Base-by-base conservation (phyloP, 257 asterid genomes). In the Mitragyna speciosa region DNA sequence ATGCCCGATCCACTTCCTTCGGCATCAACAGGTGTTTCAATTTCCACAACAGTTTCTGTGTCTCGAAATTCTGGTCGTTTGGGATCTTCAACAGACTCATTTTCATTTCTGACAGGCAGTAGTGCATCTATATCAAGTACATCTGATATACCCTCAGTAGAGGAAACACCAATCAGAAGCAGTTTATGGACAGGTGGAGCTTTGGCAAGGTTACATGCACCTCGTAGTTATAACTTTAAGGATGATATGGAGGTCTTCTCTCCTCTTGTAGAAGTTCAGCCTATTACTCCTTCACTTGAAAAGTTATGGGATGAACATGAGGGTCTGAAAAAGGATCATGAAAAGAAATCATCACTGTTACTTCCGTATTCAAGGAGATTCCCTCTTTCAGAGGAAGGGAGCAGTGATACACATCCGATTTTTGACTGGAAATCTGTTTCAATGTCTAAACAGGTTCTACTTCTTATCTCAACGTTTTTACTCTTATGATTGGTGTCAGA, bases 1-100 rank as follows among this genome's bases (percentile, higher is more conserved):
- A 94, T 96, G 99, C 99, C 97, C 52, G 98, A 96, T 79, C 98
- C 99, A 68, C 96, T 95, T 81, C 98, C 98, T 80, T 92, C 99
- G 54, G 81, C 94, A 76, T 87, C 97, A 76, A 87, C 96, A 56
- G 85, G 88, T 86, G 79, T 83, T 82, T 83, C 93, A 76, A 84
- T 80, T 84, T 76, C 95, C 81, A 82, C 90, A 54, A 72, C 84
- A 24, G 87, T 81, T 63, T 87, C 96, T 77, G 95, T 92, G 83
- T 81, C 91, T 78, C 94, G 90, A 88, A 87, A 83, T 85, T 82
- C 96, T 85, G 83, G 80, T 80, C 93, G 88, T 78, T 82, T 89
- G 36, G 90, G 90, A 85, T 56, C 87, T 49, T 85, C 97, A 79
- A 86, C 91, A 41, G 95, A 89, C 76, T 65, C 88, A 47, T 86